Evolutionary conservation across 2,329 filamentous ascomycete genomes (phyloP), one percentile per base, ranked within the genome.

Genomic region (Cladosporium halotolerans): DNA sequence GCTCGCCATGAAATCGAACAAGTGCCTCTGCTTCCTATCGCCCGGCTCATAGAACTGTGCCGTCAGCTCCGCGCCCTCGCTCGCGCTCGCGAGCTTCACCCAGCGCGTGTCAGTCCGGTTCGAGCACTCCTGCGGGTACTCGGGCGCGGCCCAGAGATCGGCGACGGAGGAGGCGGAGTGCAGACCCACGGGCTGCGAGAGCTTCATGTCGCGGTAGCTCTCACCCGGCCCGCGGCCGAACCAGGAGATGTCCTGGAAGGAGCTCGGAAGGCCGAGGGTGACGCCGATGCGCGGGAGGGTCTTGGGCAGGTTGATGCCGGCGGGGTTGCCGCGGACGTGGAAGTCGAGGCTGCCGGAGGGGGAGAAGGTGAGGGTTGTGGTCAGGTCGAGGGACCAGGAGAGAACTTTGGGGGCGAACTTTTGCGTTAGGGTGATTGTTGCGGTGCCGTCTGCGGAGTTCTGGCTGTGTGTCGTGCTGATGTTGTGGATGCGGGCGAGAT

Each of bases 101-200:
- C 81, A 86, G 6, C 79, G 72, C 0, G 78, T 79, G 33, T 80
- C 80, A 52, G 79, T 80, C 11, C 80, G 73, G 64, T 87, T 88
- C 1, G 82, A 81, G 49, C 78, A 81, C 60, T 88, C 84, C 63
- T 88, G 84, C 0, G 84, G 84, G 18, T 82, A 81, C 14, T 88
- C 84, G 60, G 86, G 86, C 1, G 73, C 71, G 0, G 76, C 75
- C 62, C 79, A 77, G 23, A 87, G 72, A 0, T 77, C 73, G 1
- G 73, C 70, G 1, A 83, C 68, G 1, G 59, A 60, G 9, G 65
- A 60, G 0, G 59, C 45, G 3, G 39, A 41, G 39, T 64, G 53
- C 11, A 44, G 28, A 1, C 78, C 82, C 0, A 82, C 62, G 2
- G 69, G 71, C 59, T 84, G 81, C 1, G 80, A 77, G 10, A 72